Conservation (phyloP, 2,329 filamentous ascomycete genomes). For the Lizonia empirigonia region DNA sequence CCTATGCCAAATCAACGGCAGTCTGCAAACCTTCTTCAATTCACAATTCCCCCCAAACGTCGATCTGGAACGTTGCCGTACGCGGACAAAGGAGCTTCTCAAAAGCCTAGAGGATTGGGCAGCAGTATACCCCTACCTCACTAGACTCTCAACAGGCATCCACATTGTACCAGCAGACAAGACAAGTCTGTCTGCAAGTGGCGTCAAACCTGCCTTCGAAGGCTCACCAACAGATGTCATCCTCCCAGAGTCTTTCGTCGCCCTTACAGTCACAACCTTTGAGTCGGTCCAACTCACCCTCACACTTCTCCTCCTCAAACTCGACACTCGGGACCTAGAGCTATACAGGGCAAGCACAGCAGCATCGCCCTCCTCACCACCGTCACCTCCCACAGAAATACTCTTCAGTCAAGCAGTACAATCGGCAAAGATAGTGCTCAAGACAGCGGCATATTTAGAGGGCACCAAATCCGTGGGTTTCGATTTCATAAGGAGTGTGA, state of each 20-base stretch:
- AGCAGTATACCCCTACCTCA: constrained; percentile 27
- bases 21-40: constrained; percentile 29
- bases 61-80: constrained; percentile 21
- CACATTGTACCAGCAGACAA: constrained; percentile 19
- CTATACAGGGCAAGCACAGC: not conserved
- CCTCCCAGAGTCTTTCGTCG: constrained; percentile 29
- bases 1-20: constrained; percentile 22
- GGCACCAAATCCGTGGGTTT: constrained; percentile 32
- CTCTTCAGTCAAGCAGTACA: constrained; percentile 1
- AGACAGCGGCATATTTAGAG: constrained; percentile 20
- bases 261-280: constrained; percentile 31
- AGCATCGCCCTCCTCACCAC: not conserved
- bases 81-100: constrained; percentile 24
- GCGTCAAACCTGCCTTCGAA: constrained; percentile 1
- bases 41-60: constrained; percentile 16
- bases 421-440: constrained; percentile 4
- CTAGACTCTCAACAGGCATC: constrained; percentile 4
- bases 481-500: constrained; percentile 34
- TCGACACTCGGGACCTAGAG: constrained; percentile 13
- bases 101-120: constrained; percentile 29
- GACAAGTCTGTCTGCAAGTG: constrained; percentile 11
- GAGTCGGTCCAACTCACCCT: constrained; percentile 28
- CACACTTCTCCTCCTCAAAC: constrained; percentile 25
- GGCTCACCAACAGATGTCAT: constrained; percentile 13
- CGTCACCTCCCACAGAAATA: not conserved